Base-by-base conservation (phyloP, 1,139 yeast species). In the Lodderomyces theae region DNA sequence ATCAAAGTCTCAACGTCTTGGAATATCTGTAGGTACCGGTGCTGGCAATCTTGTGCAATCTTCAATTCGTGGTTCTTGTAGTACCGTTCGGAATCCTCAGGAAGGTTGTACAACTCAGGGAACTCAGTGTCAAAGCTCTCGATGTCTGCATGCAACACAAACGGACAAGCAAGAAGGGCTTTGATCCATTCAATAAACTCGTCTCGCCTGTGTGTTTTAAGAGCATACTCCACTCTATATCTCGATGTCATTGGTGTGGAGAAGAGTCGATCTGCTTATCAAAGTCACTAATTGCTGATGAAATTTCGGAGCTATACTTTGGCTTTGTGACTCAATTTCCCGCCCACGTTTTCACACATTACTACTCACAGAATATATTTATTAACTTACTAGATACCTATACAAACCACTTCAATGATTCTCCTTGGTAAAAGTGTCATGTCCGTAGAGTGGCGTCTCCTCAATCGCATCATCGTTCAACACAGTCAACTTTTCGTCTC, bases 161-260 rank as follows among this genome's bases (percentile, higher is more conserved):
- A 92, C 1, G 97, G 97, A 1, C 82, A 89, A 0, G 96, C 96
- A 43, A 92, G 64, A 28, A 92, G 71, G 0, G 92, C 92, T 54
- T 92, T 92, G 55, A 90, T 86, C 97, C 97, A 92, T 57, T 90
- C 96, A 41, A 92, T 90, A 53, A 92, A 84, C 46, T 83, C 95
- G 61, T 92, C 98, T 47, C 97, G 72, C 32, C 97, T 81, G 63
- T 92, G 97, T 37, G 82, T 79, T 58, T 90, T 92, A 36, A 85
- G 66, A 2, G 81, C 77, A 48, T 79, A 77, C 45, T 77, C 81
- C 5, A 77, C 81, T 66, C 82, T 74, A 50, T 77, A 77, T 50
- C 81, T 63, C 6, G 80, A 74, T 0, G 80, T 74, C 82, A 77
- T 77, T 25, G 29, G 6, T 25, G 6, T 12, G 16, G 15, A n/a